These are phyloP conservation scores for Daphne laureola DNA, from an alignment of 441 rosid species.

Conservation along the genomic window DNA sequence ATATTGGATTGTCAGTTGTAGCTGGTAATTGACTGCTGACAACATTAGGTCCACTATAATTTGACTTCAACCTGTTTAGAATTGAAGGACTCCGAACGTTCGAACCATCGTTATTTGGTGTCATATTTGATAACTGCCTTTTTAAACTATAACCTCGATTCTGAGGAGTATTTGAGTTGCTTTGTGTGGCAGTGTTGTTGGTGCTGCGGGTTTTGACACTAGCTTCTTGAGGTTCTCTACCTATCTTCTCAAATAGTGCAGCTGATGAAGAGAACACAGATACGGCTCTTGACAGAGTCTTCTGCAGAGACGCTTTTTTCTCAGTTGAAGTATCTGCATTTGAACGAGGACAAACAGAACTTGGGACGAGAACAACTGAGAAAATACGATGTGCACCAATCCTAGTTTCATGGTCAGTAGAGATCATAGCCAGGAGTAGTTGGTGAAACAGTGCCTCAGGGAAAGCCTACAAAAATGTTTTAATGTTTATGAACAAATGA, in stretches of 20 bases:
- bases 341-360: slow-evolving; percentile 67
- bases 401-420: slow-evolving; percentile 71
- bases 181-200: slow-evolving; percentile 35
- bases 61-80: slow-evolving; percentile 56
- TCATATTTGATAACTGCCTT: slow-evolving; percentile 14
- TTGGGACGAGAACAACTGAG: slow-evolving; percentile 85
- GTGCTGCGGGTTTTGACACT: slow-evolving; percentile 18
- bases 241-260: slow-evolving; percentile 73
- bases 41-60: slow-evolving; percentile 49
- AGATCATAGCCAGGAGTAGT: slow-evolving; percentile 79
- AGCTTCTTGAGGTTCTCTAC: slow-evolving; percentile 27
- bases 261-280: slow-evolving; percentile 92
- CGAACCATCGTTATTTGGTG: slow-evolving; percentile 20
- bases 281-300: slow-evolving; percentile 82
- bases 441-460: slow-evolving; percentile 86
- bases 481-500: slow-evolving; percentile 2
- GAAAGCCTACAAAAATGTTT: slow-evolving; percentile 47
- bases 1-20: slow-evolving; percentile 22
- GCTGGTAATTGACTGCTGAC: slow-evolving; percentile 25
- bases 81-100: slow-evolving; percentile 31
- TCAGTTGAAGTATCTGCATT: slow-evolving; percentile 25
- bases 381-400: slow-evolving; percentile 79
- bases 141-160: slow-evolving; percentile 31
- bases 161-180: slow-evolving; percentile 44
- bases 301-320: slow-evolving; percentile 47